phyloP scores from a whole-genome alignment of 768 basidiomycete genomes.

The Botryobasidium botryosum region DNA sequence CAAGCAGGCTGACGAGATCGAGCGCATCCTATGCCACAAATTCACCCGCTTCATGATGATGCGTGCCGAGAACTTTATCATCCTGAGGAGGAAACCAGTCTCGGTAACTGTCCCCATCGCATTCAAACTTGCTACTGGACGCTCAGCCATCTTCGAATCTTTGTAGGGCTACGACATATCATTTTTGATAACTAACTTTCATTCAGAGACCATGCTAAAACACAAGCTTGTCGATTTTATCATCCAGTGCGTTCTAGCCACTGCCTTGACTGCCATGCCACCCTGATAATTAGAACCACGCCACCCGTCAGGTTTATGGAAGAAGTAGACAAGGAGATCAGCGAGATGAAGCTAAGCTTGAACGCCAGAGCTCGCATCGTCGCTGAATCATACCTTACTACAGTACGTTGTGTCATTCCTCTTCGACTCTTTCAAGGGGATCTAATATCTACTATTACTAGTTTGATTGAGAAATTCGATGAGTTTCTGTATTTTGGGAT shows the following conservation, averaged over 20 bases:
- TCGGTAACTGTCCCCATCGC: conserved; percentile 31
- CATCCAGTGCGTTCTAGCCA: conserved; percentile 54
- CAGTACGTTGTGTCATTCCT: too few species aligned
- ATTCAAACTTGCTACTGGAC: conserved; percentile 5
- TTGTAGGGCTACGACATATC: conserved; percentile 92
- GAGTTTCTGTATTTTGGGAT: too few species aligned
- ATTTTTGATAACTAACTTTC: conserved; percentile 92
- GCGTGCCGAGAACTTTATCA: conserved; percentile 92
- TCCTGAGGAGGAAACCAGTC: conserved; percentile 88
- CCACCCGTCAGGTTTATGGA: conserved; percentile 68
- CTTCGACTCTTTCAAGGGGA: too few species aligned
- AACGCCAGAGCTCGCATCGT: conserved; percentile 95
- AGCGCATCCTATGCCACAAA: conserved; percentile 91
- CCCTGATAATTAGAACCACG: not conserved
- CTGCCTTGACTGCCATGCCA: not conserved
- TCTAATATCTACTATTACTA: too few species aligned
- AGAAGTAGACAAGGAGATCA: conserved; percentile 98
- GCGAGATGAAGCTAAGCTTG: conserved; percentile 94
- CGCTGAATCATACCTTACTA: conserved; percentile 86
- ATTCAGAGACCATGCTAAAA: conserved; percentile 97
- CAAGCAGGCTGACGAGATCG: conserved; percentile 98
- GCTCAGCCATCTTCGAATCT: not conserved
- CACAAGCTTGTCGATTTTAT: conserved; percentile 99
- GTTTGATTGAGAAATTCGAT: too few species aligned
- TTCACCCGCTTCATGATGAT: conserved; percentile 99